A percentile compares a stretch with the other conserved stretches of the same genome.
phyloP scores from a whole-genome alignment of 2,329 filamentous ascomycete genomes.

The Dissoconium aciculare region DNA sequence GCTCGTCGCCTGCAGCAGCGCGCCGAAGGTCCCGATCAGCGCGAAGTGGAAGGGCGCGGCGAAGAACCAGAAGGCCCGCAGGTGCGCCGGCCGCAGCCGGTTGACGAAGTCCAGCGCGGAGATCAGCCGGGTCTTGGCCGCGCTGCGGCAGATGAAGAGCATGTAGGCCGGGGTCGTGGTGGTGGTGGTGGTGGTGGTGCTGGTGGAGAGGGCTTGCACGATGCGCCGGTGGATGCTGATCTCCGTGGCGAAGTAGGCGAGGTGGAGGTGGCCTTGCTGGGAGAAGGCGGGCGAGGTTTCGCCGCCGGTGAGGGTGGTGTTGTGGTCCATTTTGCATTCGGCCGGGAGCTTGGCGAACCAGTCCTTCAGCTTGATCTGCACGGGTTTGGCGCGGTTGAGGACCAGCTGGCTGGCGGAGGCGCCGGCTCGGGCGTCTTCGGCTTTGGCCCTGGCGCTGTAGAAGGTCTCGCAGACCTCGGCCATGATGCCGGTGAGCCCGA shows the following conservation, averaged over 20 bases:
- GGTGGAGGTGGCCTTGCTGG: slow-evolving; percentile 53
- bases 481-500: slow-evolving; percentile 58
- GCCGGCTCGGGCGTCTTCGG: slow-evolving; percentile 45
- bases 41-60: slow-evolving; percentile 83
- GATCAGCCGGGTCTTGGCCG: slow-evolving; percentile 85
- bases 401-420: slow-evolving; percentile 53
- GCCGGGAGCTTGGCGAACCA: slow-evolving; percentile 61
- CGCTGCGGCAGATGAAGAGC: slow-evolving; percentile 80
- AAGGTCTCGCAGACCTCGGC: slow-evolving; percentile 71
- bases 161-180: slow-evolving; percentile 54
- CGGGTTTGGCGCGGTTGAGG: slow-evolving; percentile 61
- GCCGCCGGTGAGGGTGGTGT: slow-evolving; percentile 19
- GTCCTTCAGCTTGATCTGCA: slow-evolving; percentile 68
- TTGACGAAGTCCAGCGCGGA: slow-evolving; percentile 97
- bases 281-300: slow-evolving; percentile 26
- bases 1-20: slow-evolving; percentile 75
- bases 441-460: slow-evolving; percentile 64
- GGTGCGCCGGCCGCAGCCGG: slow-evolving; percentile 68
- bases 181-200: slow-evolving; percentile 22
- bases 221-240: slow-evolving; percentile 87
- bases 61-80: slow-evolving; percentile 88
- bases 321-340: slow-evolving; percentile 48
- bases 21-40: slow-evolving; percentile 85
- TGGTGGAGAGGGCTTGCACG: slow-evolving; percentile 56
- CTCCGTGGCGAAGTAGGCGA: slow-evolving; percentile 86